phyloP scores from a whole-genome alignment of 1,284 basidiomycete species.

The Veloboletus limbatus region DNA sequence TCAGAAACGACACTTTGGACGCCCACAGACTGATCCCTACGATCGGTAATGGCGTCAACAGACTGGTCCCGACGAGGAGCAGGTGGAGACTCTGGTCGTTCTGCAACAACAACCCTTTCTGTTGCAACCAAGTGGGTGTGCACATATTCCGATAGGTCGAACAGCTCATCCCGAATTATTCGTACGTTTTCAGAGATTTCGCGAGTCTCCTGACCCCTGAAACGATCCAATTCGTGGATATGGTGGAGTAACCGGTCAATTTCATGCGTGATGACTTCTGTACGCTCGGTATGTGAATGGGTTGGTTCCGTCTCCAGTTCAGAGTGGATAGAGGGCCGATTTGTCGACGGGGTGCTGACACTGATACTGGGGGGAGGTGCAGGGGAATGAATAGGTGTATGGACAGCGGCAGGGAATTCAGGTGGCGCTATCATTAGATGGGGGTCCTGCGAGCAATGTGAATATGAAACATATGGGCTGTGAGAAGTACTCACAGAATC shows the following conservation, averaged over 20 bases:
- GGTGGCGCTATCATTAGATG: constrained; percentile 37
- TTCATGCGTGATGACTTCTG: constrained; percentile 56
- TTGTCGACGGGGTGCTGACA: constrained; percentile 60
- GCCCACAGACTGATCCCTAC: constrained; percentile 35
- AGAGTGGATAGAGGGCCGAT: constrained; percentile 55
- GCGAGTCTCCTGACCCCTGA: constrained; percentile 55
- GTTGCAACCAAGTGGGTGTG: constrained; percentile 26
- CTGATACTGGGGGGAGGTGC: constrained; percentile 54
- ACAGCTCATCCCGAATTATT: constrained; percentile 60
- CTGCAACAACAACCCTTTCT: constrained; percentile 16
- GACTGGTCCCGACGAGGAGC: constrained; percentile 41
- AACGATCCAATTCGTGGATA: constrained; percentile 57
- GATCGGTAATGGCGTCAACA: constrained; percentile 34
- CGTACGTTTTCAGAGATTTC: constrained; percentile 60
- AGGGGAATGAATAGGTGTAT: constrained; percentile 23
- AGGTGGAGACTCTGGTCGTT: constrained; percentile 23
- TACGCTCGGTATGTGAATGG: constrained; percentile 25
- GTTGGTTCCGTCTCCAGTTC: constrained; percentile 49
- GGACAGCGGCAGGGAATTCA: constrained; percentile 31
- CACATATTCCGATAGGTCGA: constrained; percentile 49
- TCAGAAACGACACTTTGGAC: constrained; percentile 29
- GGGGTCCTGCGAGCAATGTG: constrained; percentile 17
- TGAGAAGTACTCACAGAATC: constrained; percentile 29
- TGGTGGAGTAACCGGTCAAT: constrained; percentile 64
- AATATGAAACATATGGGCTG: constrained; percentile 15